A percentile compares a stretch with the other conserved stretches of the same genome.
phyloP scores from a whole-genome alignment of 495 filamentous ascomycete genomes.

The Glarea lozoyensis region DNA sequence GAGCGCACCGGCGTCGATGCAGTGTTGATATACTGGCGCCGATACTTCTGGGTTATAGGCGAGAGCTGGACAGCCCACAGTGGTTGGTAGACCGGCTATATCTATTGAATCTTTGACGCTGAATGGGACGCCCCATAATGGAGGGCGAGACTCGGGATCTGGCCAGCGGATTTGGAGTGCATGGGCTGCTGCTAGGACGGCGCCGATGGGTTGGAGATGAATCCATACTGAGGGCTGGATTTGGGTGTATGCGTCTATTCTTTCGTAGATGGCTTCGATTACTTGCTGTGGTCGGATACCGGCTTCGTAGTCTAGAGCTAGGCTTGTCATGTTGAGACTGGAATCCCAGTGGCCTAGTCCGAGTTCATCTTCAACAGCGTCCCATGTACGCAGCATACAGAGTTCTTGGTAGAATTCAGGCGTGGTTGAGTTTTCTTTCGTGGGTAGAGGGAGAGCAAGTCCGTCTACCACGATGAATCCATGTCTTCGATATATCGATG shows the following conservation, averaged over 20 bases:
- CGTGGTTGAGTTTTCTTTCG: background rate
- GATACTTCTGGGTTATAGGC: constrained; percentile 10
- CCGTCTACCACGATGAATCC: constrained; percentile 26
- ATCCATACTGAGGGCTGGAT: constrained; percentile 19
- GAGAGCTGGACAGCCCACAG: constrained; percentile 14
- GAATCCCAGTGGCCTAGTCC: constrained; percentile 19
- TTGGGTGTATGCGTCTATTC: constrained; percentile 18
- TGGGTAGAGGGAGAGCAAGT: constrained; percentile 7
- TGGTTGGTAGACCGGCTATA: constrained; percentile 15
- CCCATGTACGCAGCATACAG: constrained; percentile 10
- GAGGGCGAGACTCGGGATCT: constrained; percentile 7
- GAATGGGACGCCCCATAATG: constrained; percentile 47
- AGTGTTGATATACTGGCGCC: constrained; percentile 10
- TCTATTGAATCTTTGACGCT: constrained; percentile 46
- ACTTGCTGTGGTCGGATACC: constrained; percentile 16
- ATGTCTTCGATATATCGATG: constrained; percentile 30
- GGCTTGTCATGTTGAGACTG: constrained; percentile 14
- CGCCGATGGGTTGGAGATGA: constrained; percentile 13
- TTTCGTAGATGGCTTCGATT: constrained; percentile 14
- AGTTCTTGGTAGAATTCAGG: constrained; percentile 11
- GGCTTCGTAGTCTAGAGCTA: constrained; percentile 16
- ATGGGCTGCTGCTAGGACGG: constrained; percentile 10
- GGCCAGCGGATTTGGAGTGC: constrained; percentile 11
- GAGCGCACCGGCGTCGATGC: constrained; percentile 30
- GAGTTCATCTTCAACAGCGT: background rate